Conservation (phyloP, 345 rosid genomes). For the Boechera divaricarpa region DNA sequence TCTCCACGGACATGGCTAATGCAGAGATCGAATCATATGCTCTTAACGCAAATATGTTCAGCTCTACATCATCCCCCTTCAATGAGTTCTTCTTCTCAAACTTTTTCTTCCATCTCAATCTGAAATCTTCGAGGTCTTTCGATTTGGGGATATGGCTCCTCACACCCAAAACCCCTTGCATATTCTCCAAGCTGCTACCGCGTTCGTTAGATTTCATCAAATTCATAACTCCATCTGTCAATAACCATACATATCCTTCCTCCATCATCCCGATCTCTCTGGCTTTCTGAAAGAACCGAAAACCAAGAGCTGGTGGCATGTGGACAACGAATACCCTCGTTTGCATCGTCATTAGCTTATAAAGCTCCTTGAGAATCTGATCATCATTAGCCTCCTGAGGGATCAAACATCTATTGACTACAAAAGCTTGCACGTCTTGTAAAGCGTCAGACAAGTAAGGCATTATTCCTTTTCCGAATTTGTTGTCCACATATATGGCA, state of each 20-base stretch:
- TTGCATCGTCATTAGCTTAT: constrained; percentile 58
- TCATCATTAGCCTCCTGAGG: constrained; percentile 48
- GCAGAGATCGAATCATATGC: constrained; percentile 56
- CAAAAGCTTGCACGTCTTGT: constrained; percentile 29
- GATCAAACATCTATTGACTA: constrained; percentile 39
- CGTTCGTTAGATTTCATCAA: constrained; percentile 8
- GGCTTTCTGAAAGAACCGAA: constrained; percentile 50
- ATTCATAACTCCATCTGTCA: constrained; percentile 39
- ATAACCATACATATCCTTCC: constrained; percentile 63
- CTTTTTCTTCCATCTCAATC: constrained; percentile 38
- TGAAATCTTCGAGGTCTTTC: constrained; percentile 23
- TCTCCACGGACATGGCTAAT: constrained; percentile 52
- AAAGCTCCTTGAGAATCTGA: constrained; percentile 49
- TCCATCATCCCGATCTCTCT: constrained; percentile 61
- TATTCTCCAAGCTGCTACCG: constrained; percentile 17
- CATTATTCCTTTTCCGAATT: constrained; percentile 53
- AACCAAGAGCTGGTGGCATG: constrained; percentile 45
- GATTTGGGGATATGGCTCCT: constrained; percentile 32
- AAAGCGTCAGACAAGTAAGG: constrained; percentile 50
- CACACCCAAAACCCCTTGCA: constrained; percentile 50
- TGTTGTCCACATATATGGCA: constrained; percentile 49
- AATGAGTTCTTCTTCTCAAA: neutral
- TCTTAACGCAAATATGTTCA: constrained; percentile 35
- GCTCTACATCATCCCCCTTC: neutral
- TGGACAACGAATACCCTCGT: constrained; percentile 64